Evolutionary conservation across 257 asterid genomes (phyloP), one percentile per base, ranked within the genome.

Genomic region (Gentiana straminea): DNA sequence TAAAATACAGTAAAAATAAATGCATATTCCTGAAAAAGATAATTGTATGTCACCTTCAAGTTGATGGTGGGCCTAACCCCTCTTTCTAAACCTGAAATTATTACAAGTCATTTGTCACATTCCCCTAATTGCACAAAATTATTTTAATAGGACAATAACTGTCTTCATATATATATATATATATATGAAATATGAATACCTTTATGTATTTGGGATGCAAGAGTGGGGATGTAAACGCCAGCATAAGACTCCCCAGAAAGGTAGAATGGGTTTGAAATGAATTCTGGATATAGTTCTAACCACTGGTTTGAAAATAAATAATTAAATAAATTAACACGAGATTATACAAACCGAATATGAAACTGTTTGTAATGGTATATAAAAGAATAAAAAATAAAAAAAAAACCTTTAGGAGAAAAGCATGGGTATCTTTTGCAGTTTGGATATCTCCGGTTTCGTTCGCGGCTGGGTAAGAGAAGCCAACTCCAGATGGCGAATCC

Each of bases 401-500:
- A 12, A 10, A 1, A 61, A 75, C 89, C 84, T 82, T 77, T 39
- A 79, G 86, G 62, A 82, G 90, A 68, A 82, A 82, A 36, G 34
- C 62, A 58, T 77, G 82, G 49, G 75, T 58, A 63, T 82, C 86
- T 24, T 54, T 49, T 8, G 91, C 86, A 51, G 91, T 75, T 57
- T 73, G 77, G 2, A 67, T 3, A 70, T 82, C 91, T 47, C 79
- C 79, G 8, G 67, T 70, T 35, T 32, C 60, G 39, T 52, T 60
- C 10, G 4, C 0, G 0, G 68, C 10, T 5, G 82, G 73, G 37
- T 74, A 82, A 12, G 90, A 82, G 52, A 82, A 79, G 41, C 90
- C 90, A 64, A 74, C 82, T 50, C 86, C 90, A 46, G 66, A 65
- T 9, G 91, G 86, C 9, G 91, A 77, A 67, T 82, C 86, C 81